A percentile compares a stretch with the other conserved stretches of the same genome.
Conservation (phyloP, 2,329 filamentous ascomycete genomes). For the Paracamarosporium sp. region DNA sequence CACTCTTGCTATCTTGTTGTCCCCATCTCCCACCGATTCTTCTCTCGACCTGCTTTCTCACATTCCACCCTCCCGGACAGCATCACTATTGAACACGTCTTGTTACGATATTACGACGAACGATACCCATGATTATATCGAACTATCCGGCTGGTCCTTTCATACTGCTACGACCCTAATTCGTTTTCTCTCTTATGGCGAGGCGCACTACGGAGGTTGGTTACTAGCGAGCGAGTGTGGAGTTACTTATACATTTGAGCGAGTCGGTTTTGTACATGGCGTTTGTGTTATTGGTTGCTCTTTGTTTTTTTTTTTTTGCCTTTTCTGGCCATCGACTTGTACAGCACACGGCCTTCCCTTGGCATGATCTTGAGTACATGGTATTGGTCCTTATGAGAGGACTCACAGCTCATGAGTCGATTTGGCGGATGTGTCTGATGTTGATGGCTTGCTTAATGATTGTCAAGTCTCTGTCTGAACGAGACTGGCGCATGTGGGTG, state of each 20-base stretch:
- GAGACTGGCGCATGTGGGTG: no score
- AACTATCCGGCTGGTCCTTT: conserved; percentile 32
- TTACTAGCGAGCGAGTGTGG: not conserved
- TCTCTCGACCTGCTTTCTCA: not conserved
- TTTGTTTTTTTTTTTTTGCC: not conserved
- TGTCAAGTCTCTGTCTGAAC: not conserved
- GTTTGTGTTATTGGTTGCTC: not conserved
- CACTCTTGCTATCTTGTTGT: conserved; percentile 13
- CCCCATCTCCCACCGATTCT: conserved; percentile 12
- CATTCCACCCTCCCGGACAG: conserved; percentile 18
- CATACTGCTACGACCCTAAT: conserved; percentile 26
- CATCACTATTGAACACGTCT: conserved; percentile 26
- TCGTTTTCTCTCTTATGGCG: conserved; percentile 22
- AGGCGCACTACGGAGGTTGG: conserved; percentile 9
- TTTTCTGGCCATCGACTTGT: not conserved
- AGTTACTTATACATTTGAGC: not conserved
- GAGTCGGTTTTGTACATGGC: not conserved
- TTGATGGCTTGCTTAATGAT: not conserved
- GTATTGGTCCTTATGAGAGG: not conserved
- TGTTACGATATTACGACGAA: conserved; percentile 44
- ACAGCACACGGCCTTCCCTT: not conserved
- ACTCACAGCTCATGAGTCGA: not conserved
- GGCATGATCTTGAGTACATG: not conserved
- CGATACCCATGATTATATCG: conserved; percentile 41
- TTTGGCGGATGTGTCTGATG: not conserved